These are phyloP conservation scores for Neonectria hederae DNA, from an alignment of 2,329 filamentous ascomycete genomes.

Conservation along the genomic window DNA sequence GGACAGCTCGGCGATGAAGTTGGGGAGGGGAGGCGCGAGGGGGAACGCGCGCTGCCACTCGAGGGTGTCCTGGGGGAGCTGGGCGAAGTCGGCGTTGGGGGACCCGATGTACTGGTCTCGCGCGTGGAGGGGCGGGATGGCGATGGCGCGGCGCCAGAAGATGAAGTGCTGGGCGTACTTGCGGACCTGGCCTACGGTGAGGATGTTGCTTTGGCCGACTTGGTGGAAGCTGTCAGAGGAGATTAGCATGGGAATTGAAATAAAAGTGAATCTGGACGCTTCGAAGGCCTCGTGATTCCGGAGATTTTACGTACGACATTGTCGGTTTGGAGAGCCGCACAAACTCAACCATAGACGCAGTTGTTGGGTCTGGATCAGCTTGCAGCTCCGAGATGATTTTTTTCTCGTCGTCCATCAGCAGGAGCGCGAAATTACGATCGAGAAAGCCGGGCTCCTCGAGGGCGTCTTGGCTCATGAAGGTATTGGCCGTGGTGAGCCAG, in stretches of 20 bases:
- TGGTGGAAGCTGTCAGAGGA: conserved; percentile 67
- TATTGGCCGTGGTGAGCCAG: conserved; percentile 88
- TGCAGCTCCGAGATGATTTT: conserved; percentile 79
- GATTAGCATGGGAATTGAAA: conserved; percentile 7
- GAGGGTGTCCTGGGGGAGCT: conserved; percentile 73
- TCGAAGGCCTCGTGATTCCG: neutral
- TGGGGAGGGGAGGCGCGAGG: conserved; percentile 81
- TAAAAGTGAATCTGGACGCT: neutral
- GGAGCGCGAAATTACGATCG: conserved; percentile 85
- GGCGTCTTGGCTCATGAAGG: conserved; percentile 74
- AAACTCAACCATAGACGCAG: conserved; percentile 82
- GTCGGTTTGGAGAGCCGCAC: conserved; percentile 78
- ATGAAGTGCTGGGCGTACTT: conserved; percentile 92
- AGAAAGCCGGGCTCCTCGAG: conserved; percentile 73
- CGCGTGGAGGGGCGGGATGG: conserved; percentile 89
- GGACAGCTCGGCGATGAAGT: conserved; percentile 87
- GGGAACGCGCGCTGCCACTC: conserved; percentile 84
- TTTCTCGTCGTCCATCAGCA: conserved; percentile 85
- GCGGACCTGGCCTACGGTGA: conserved; percentile 83
- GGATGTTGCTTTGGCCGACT: conserved; percentile 74
- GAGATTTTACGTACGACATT: conserved; percentile 61
- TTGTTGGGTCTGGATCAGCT: conserved; percentile 78
- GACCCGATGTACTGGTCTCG: conserved; percentile 92
- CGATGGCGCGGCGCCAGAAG: conserved; percentile 92
- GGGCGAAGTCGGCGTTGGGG: conserved; percentile 83